A percentile compares a stretch with the other conserved stretches of the same genome.
Conservation (phyloP, 139 green algal species). For the Chlorella sp. region DNA sequence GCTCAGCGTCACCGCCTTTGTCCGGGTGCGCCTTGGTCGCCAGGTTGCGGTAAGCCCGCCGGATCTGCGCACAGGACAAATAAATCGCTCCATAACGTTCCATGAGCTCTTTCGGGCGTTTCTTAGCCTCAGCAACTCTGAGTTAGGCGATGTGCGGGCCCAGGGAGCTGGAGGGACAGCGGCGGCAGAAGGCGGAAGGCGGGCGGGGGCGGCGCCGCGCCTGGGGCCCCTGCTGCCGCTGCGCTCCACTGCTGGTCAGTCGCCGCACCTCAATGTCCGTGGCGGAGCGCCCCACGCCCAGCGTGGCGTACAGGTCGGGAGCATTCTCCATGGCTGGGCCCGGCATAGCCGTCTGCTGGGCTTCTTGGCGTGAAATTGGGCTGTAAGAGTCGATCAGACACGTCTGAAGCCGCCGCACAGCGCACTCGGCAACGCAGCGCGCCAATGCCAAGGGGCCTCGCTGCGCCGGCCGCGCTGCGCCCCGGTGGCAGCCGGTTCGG, state of each 20-base stretch:
- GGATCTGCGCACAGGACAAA: slow-evolving; percentile 49
- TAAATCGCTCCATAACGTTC: no score
- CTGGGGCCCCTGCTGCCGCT: not conserved
- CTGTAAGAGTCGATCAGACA: no score
- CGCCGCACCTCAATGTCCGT: slow-evolving; percentile 9
- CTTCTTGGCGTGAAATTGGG: no score
- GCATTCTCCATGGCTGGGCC: not conserved
- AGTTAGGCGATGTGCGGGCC: not conserved
- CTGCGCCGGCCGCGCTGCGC: no score
- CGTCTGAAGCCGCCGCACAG: no score
- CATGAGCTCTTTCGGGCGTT: not conserved
- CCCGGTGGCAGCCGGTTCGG: no score
- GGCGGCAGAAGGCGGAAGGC: not conserved
- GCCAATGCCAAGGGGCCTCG: no score
- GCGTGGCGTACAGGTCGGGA: slow-evolving; percentile 46
- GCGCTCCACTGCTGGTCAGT: no score
- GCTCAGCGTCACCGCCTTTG: slow-evolving; percentile 71
- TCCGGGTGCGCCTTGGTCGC: slow-evolving; percentile 58
- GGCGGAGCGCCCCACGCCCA: slow-evolving; percentile 42
- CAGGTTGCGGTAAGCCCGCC: slow-evolving; percentile 68
- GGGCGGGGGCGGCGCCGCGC: not conserved
- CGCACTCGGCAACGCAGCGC: no score
- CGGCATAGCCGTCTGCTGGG: no score
- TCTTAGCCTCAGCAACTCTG: not conserved
- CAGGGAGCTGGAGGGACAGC: not conserved